phyloP scores from a whole-genome alignment of 768 basidiomycete genomes.

The Amanita pallidorosea region DNA sequence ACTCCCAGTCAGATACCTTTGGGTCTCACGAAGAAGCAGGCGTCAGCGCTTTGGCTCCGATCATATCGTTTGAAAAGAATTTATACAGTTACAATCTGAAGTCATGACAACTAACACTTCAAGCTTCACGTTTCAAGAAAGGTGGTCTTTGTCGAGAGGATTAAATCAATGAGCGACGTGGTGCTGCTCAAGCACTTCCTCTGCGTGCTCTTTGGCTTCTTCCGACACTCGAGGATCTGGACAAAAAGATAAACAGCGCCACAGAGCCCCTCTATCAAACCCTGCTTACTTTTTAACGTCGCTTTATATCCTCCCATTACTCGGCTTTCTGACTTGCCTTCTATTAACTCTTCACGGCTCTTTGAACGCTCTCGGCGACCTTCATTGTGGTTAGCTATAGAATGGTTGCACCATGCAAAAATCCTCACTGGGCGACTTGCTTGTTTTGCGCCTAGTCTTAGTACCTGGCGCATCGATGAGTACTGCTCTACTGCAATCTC shows the following conservation, averaged over 20 bases:
- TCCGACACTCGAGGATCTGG: slow-evolving; percentile 11
- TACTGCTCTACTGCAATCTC: not conserved
- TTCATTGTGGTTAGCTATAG: not conserved
- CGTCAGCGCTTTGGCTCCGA: not conserved
- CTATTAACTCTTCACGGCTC: not conserved
- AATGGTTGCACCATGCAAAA: not conserved
- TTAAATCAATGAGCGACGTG: slow-evolving; percentile 1
- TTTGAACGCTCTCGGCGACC: not conserved
- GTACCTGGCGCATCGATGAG: not conserved
- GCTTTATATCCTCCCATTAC: slow-evolving; percentile 22
- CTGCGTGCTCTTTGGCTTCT: slow-evolving; percentile 11
- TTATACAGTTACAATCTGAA: too few species aligned
- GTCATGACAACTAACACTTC: too few species aligned
- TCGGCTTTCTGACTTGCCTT: slow-evolving; percentile 7
- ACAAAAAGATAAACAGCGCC: not conserved
- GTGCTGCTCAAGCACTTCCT: slow-evolving; percentile 10
- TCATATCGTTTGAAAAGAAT: too few species aligned
- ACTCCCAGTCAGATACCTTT: not conserved
- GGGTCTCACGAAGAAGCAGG: not conserved
- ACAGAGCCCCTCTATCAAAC: not conserved
- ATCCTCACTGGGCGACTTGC: not conserved
- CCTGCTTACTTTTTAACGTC: slow-evolving; percentile 15
- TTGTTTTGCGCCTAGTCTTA: not conserved
- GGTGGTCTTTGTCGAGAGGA: too few species aligned
- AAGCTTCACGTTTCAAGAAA: too few species aligned